A percentile compares a stretch with the other conserved stretches of the same genome.
phyloP scores from a whole-genome alignment of 1,139 yeast species.

The Schwanniomyces etchellsii region DNA sequence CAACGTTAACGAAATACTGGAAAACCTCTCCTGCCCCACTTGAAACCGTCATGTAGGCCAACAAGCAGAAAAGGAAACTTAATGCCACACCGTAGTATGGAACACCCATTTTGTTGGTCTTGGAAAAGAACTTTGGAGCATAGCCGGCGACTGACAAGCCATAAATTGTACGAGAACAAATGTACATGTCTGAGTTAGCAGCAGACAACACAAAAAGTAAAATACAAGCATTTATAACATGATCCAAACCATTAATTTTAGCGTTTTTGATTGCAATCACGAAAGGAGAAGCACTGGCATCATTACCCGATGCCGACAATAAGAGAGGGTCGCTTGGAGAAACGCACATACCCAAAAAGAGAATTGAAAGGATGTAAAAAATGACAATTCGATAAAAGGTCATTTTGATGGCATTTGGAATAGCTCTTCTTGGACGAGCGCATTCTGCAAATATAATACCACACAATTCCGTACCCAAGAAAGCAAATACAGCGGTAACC shows the following conservation, averaged over 20 bases:
- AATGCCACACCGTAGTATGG: slow-evolving; percentile 18
- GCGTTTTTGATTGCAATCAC: slow-evolving; percentile 47
- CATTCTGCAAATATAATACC: slow-evolving; percentile 75
- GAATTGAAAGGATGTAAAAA: slow-evolving; percentile 62
- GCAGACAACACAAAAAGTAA: slow-evolving; percentile 42
- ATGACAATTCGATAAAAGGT: slow-evolving; percentile 72
- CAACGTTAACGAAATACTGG: slow-evolving; percentile 65
- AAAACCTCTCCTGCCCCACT: slow-evolving; percentile 51
- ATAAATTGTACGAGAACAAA: slow-evolving; percentile 41
- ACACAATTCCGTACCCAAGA: slow-evolving; percentile 66
- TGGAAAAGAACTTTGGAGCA: slow-evolving; percentile 37
- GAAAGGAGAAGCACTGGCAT: slow-evolving; percentile 77
- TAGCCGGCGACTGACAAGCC: slow-evolving; percentile 42
- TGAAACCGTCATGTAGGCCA: slow-evolving; percentile 61
- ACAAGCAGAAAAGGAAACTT: slow-evolving; percentile 14
- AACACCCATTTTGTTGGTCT: slow-evolving; percentile 33
- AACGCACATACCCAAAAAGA: slow-evolving; percentile 70
- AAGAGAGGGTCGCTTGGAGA: slow-evolving; percentile 56
- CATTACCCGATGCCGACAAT: slow-evolving; percentile 27
- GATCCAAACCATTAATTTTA: slow-evolving; percentile 36
- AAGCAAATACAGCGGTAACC: slow-evolving; percentile 73
- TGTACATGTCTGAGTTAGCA: slow-evolving; percentile 45
- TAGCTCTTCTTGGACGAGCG: slow-evolving; percentile 65
- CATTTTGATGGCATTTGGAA: slow-evolving; percentile 72
- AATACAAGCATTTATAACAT: slow-evolving; percentile 41